Percentiles rank a stretch among this genome's conserved stretches.
These are phyloP conservation scores for Populus euphratica DNA, from an alignment of 345 rosid species.

Conservation along the genomic window DNA sequence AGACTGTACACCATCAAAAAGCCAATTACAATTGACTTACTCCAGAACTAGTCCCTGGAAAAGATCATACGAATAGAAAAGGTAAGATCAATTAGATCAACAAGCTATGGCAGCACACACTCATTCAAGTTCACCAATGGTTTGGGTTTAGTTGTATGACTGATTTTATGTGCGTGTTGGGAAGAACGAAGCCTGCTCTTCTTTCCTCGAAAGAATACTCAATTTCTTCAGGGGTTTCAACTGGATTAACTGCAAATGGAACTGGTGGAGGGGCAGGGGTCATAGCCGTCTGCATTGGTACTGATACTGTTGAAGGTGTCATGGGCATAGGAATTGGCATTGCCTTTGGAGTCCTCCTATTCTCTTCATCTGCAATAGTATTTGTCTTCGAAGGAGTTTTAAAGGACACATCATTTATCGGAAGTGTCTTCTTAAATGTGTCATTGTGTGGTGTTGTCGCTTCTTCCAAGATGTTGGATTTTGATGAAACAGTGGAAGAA, in stretches of 20 bases:
- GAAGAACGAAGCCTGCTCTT: conserved; percentile 71
- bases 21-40: conserved; percentile 60
- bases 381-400: conserved; percentile 53
- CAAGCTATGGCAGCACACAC: background rate
- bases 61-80: background rate
- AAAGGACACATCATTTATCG: conserved; percentile 29
- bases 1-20: conserved; percentile 23
- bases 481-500: conserved; percentile 47
- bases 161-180: conserved; percentile 34
- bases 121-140: background rate
- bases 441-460: conserved; percentile 15
- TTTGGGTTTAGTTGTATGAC: conserved; percentile 2
- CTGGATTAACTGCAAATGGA: conserved; percentile 25
- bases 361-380: conserved; percentile 49
- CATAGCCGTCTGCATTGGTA: conserved; percentile 70
- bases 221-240: conserved; percentile 40
- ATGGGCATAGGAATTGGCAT: conserved; percentile 50
- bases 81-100: background rate
- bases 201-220: conserved; percentile 90
- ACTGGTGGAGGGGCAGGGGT: conserved; percentile 52
- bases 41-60: conserved; percentile 12
- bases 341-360: conserved; percentile 54
- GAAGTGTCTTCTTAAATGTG: conserved; percentile 28
- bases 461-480: conserved; percentile 37
- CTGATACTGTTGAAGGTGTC: conserved; percentile 65